Evolutionary conservation across 1,139 yeast species (phyloP), one percentile per base, ranked within the genome.

Genomic region (Arxiozyma slooffiae): DNA sequence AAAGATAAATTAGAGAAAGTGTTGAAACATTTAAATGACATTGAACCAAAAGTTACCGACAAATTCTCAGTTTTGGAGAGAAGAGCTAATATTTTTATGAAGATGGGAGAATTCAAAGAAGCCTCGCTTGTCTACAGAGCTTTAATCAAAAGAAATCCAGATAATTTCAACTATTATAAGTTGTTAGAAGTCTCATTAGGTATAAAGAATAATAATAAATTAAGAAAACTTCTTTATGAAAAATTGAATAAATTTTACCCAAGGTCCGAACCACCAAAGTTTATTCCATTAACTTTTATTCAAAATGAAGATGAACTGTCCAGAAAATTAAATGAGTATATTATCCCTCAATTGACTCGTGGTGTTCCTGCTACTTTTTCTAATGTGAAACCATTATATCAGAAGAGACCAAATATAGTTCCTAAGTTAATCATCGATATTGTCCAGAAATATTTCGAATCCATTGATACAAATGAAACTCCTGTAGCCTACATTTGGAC

Each of bases 291-390:
- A 62, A 77, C 85, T 8, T 87, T 87, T 59, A 70, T 86, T 47
- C 72, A 79, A 2, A 84, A 87, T 9, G 75, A 76, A 9, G 67
- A 66, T 47, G 63, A 52, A 64, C 85, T 81, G 62, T 71, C 66
- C 48, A 54, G 55, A 50, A 78, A 71, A 62, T 80, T 73, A 40
- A 63, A 61, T 48, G 64, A 66, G 1, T 92, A 89, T 63, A 68
- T 90, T 46, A 57, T 76, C 14, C 69, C 74, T 3, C 86, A 83
- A 63, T 76, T 94, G 60, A 70, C 76, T 54, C 77, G 88, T 55
- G 95, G 96, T 39, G 94, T 89, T 36, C 98, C 98, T 4, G 87
- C 97, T 1, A 78, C 95, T 7, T 92, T 90, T 70, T 85, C 85
- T 47, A 84, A 86, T 60, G 79, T 92, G 50, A 89, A 90, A 68